Evolutionary conservation across 805 yeast genomes (phyloP), one percentile per base, ranked within the genome.

Genomic region (Priceomyces carsonii): DNA sequence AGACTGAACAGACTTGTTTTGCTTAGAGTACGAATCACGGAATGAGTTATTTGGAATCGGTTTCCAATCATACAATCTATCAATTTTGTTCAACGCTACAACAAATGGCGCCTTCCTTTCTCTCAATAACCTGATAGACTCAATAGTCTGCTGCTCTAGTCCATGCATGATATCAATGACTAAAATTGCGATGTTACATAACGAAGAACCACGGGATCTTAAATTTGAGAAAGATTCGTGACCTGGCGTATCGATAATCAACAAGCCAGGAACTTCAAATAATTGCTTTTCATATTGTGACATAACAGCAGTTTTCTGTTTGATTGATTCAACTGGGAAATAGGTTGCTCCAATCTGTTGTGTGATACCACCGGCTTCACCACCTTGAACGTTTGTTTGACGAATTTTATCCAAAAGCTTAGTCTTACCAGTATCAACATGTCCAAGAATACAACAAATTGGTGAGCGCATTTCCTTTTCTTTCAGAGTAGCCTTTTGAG

Each of bases 321-420:
- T 82, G 55, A 93, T 87, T 27, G 97, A 89, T 19, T 85, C 95
- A 49, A 93, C 89, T 43, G 99, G 99, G 87, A 93, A 93, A 63
- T 93, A 93, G 15, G 99, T 93, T 38, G 99, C 99, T 79, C 99
- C 99, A 59, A 93, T 93, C 70, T 93, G 99, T 77, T 93, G 99
- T 47, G 99, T 93, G 63, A 93, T 93, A 73, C 99, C 99, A 73
- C 99, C 99, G 37, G 99, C 99, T 72, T 93, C 99, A 59, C 99
- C 99, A 63, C 97, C 99, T 73, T 93, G 99, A 43, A 93, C 99
- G 58, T 93, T 93, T 26, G 98, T 93, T 72, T 91, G 97, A 72
- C 99, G 91, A 51, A 93, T 82, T 67, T 93, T 93, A 61, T 93
- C 99, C 61, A 93, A 75, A 47, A 93, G 77, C 63, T 93, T 93